Evolutionary conservation across 2,329 filamentous ascomycete genomes (phyloP), one percentile per base, ranked within the genome.

Genomic region (Chaetomiaceae sp.): DNA sequence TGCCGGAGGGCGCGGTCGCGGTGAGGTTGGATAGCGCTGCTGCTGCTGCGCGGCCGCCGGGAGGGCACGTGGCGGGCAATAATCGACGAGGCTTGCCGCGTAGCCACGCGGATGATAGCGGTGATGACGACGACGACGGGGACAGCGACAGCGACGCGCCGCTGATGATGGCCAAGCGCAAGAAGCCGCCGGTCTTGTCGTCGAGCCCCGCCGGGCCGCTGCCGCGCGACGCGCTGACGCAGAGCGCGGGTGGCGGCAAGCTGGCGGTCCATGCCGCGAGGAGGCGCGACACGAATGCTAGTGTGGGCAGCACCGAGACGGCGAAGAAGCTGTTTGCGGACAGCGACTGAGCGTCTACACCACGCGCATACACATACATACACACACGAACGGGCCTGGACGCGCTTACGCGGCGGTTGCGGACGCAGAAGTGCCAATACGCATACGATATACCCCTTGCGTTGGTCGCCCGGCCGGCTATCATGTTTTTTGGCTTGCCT

Each of bases 251-350:
- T n/a, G n/a, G n/a, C n/a, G 58, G 57, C 44, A 62, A 54, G 38
- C 55, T 62, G 34, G 43, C 61, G 9, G 53, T 66, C 42, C 65
- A 65, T 37, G 64, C n/a, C n/a, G n/a, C 70, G 2, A 67, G 66
- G 49, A 69, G 79, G 47, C 72, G 79, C 26, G 76, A 79, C 53
- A 83, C 79, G 1, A 78, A 80, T 54, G 75, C 74, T 1, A 81
- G 76, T 53, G 74, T 78, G 22, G 75, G 73, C 26, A 82, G 78
- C 58, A 80, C 76, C 1, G 79, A 82, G 55, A 83, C 79, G 35
- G 79, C 79, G 32, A 83, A 81, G 65, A 80, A 79, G 60, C 60
- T 78, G 15, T 52, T 65, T 32, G 57, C 68, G 40, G 61, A 66
- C 50, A 63, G 62, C 49, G 65, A 57, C 20, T 41, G 35, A 42